phyloP scores from a whole-genome alignment of 2,329 filamentous ascomycete species.

The Pestalotiopsis sp. region DNA sequence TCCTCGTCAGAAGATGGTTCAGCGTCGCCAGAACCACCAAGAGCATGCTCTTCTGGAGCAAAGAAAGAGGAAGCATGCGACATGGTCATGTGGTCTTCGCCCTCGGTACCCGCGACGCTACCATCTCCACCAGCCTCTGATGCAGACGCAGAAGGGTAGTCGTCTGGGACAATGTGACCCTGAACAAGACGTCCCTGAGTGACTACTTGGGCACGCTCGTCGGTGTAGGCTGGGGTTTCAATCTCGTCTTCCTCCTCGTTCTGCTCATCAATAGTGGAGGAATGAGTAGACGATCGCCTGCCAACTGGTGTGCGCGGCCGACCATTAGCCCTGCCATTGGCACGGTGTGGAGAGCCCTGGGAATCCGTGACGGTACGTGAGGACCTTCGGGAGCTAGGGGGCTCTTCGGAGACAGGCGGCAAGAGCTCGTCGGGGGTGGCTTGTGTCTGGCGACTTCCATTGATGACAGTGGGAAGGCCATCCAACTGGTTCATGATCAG shows the following conservation, averaged over 20 bases:
- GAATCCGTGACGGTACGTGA: constrained; percentile 40
- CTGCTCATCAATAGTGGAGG: constrained; percentile 38
- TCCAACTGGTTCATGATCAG: constrained; percentile 75
- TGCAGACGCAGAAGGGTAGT: constrained; percentile 78
- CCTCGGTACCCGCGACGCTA: constrained; percentile 44
- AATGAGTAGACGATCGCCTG: constrained; percentile 35
- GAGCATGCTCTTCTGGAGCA: constrained; percentile 68
- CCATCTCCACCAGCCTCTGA: constrained; percentile 68
- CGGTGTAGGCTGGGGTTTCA: constrained; percentile 63
- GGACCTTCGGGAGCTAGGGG: constrained; percentile 26
- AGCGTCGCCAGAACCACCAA: constrained; percentile 85
- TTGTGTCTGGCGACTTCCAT: constrained; percentile 28
- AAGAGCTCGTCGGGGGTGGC: constrained; percentile 26
- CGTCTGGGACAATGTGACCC: constrained; percentile 93
- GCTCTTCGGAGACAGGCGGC: constrained; percentile 25
- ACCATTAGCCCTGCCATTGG: constrained; percentile 33
- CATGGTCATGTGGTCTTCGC: constrained; percentile 82
- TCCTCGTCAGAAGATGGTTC: constrained; percentile 87
- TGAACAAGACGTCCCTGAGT: constrained; percentile 90
- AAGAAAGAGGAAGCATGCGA: constrained; percentile 83
- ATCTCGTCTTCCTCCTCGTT: constrained; percentile 41
- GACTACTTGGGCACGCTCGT: constrained; percentile 84
- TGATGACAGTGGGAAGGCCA: constrained; percentile 39
- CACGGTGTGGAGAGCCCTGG: constrained; percentile 45
- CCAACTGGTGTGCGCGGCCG: constrained; percentile 30